Conservation (phyloP, 2,329 filamentous ascomycete genomes). For the Aureobasidium leucospermi region DNA sequence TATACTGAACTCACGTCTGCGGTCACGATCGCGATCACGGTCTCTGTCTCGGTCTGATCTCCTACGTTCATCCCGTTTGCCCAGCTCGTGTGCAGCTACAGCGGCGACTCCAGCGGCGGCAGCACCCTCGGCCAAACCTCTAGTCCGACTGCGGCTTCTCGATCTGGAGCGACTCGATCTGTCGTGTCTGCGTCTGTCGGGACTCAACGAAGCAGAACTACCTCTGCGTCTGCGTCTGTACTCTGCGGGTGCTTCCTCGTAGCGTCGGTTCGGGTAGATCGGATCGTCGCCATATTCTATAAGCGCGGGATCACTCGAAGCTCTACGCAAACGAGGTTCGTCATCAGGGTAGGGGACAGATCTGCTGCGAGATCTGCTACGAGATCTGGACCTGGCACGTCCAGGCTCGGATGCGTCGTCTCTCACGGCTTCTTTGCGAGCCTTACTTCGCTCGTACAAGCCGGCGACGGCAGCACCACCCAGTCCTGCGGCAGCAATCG, state of each 20-base stretch:
- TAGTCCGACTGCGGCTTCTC: constrained; percentile 42
- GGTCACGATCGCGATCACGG: constrained; percentile 31
- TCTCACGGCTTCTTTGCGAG: constrained; percentile 49
- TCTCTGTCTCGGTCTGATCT: constrained; percentile 35
- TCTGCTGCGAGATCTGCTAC: constrained; percentile 34
- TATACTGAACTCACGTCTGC: constrained; percentile 38
- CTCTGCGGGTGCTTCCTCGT: constrained; percentile 35
- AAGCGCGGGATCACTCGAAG: constrained; percentile 44
- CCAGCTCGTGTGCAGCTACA: constrained; percentile 48
- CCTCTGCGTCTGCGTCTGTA: constrained; percentile 38
- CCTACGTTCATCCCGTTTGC: constrained; percentile 50
- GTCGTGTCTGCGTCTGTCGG: constrained; percentile 27
- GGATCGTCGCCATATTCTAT: constrained; percentile 60
- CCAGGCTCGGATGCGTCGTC: constrained; percentile 31
- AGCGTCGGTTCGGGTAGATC: constrained; percentile 46
- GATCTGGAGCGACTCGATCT: constrained; percentile 27
- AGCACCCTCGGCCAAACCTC: constrained; percentile 47
- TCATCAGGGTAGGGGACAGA: constrained; percentile 36
- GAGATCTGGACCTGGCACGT: constrained; percentile 20
- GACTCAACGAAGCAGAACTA: constrained; percentile 35
- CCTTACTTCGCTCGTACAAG: constrained; percentile 56
- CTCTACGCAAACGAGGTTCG: constrained; percentile 28
- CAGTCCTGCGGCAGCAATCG: constrained; percentile 54
- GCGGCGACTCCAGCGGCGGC: constrained; percentile 52
- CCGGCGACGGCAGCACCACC: constrained; percentile 55